phyloP scores from a whole-genome alignment of 306 rosid genomes.

The Sicyos baderoa region DNA sequence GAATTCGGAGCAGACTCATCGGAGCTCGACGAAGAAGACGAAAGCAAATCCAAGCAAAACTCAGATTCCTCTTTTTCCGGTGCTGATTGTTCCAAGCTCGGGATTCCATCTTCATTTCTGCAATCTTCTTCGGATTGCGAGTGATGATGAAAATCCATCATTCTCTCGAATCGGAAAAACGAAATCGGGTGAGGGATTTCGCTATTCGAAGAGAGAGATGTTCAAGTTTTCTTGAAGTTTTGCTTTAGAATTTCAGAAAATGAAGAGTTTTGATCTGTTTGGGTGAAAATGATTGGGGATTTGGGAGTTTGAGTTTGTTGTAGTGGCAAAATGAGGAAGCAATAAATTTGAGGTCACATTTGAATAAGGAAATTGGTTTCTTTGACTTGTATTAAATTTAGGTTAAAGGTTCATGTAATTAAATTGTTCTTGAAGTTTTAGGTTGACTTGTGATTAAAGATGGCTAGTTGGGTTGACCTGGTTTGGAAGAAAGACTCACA shows the following conservation, averaged over 20 bases:
- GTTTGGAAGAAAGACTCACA: no score
- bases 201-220: not conserved
- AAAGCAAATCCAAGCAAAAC: conserved; percentile 7
- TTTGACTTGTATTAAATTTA: not conserved
- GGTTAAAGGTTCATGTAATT: no score
- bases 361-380: not conserved
- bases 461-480: no score
- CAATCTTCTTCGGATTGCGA: not conserved
- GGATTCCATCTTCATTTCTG: not conserved
- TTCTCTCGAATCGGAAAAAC: conserved; percentile 4
- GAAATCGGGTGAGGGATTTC: not conserved
- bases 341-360: not conserved
- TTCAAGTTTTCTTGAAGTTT: not conserved
- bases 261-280: not conserved
- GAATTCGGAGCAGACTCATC: conserved; percentile 25
- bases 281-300: not conserved
- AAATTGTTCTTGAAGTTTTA: no score
- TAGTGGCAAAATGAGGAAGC: not conserved
- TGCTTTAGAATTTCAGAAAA: not conserved
- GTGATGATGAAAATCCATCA: conserved; percentile 6
- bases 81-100: conserved; percentile 30
- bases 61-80: conserved; percentile 28
- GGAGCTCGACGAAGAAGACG: conserved; percentile 26
- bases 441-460: no score
- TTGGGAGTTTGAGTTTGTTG: not conserved